Conservation (phyloP, 2,329 filamentous ascomycete species). For the Phaeosphaeriaceae sp. region DNA sequence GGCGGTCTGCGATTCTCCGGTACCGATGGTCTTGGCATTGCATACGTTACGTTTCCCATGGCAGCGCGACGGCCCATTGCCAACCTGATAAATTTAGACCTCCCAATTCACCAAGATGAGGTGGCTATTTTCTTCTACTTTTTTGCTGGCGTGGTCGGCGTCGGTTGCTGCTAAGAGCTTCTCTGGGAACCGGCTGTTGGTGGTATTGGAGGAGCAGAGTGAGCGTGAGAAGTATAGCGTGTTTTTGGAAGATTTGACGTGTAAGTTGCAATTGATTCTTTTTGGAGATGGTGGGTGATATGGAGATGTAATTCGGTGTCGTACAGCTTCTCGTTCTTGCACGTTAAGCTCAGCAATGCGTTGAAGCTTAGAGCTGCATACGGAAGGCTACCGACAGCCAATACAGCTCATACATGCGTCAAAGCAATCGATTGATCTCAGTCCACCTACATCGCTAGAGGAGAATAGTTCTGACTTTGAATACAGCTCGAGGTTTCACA, state of each 20-base stretch:
- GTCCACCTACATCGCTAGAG: too few species aligned
- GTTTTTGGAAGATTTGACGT: conserved; percentile 75
- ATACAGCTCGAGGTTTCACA: conserved; percentile 78
- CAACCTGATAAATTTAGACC: conserved; percentile 14
- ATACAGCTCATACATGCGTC: too few species aligned
- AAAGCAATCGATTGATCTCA: too few species aligned
- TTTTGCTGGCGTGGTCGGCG: conserved; percentile 70
- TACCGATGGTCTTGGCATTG: conserved; percentile 41
- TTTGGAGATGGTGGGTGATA: neutral
- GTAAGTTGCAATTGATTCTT: conserved; percentile 55
- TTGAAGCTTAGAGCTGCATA: conserved; percentile 6
- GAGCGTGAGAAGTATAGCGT: conserved; percentile 84
- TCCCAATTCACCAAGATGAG: conserved; percentile 66
- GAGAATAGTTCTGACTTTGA: conserved; percentile 12
- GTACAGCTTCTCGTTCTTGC: neutral
- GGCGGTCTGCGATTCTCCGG: conserved; percentile 33
- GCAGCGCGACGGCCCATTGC: conserved; percentile 9
- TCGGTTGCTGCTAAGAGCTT: conserved; percentile 78
- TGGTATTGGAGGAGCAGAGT: conserved; percentile 80
- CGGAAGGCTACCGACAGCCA: conserved; percentile 19
- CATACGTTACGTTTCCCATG: conserved; percentile 45
- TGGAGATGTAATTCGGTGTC: neutral
- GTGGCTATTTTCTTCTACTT: conserved; percentile 70
- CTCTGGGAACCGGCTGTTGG: conserved; percentile 79
- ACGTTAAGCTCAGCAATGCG: neutral